These are phyloP conservation scores for Periconia sp. DNA, from an alignment of 2,329 filamentous ascomycete species.

Conservation along the genomic window DNA sequence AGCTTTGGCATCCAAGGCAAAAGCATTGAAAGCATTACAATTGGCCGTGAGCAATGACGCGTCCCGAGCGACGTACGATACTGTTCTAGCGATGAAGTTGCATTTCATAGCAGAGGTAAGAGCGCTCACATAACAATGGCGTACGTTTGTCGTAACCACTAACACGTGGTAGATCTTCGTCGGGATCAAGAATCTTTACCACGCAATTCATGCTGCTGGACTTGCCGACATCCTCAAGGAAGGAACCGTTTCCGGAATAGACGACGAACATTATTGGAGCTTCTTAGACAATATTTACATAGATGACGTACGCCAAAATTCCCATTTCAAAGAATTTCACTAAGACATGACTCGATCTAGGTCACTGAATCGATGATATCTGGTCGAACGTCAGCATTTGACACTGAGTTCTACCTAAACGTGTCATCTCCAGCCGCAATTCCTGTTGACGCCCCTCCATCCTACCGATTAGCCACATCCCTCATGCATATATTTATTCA, in stretches of 20 bases:
- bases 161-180: conserved; percentile 25
- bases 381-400: conserved; percentile 33
- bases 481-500: conserved; percentile 41
- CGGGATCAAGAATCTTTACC: conserved; percentile 32
- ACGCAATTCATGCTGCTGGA: conserved; percentile 34
- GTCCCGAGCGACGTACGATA: conserved; percentile 26
- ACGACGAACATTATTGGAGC: conserved; percentile 37
- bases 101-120: conserved; percentile 37
- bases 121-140: too few species aligned
- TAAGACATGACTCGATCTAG: conserved; percentile 15
- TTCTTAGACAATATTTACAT: conserved; percentile 41
- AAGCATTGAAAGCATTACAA: conserved; percentile 31
- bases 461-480: conserved; percentile 25
- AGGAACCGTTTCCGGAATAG: conserved; percentile 24
- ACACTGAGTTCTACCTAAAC: conserved; percentile 35
- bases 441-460: conserved; percentile 8
- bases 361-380: conserved; percentile 37
- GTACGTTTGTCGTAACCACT: conserved; percentile 4
- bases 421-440: conserved; percentile 24
- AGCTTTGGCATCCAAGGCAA: conserved; percentile 29
- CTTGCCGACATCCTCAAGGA: conserved; percentile 33
- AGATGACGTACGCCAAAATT: conserved; percentile 42
- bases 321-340: neutral
- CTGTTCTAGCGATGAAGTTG: conserved; percentile 34
- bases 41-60: conserved; percentile 19